Evolutionary conservation across 352 stramenopile genomes (phyloP), one percentile per base, ranked within the genome.

Genomic region (Globisporangium cystogenes): DNA sequence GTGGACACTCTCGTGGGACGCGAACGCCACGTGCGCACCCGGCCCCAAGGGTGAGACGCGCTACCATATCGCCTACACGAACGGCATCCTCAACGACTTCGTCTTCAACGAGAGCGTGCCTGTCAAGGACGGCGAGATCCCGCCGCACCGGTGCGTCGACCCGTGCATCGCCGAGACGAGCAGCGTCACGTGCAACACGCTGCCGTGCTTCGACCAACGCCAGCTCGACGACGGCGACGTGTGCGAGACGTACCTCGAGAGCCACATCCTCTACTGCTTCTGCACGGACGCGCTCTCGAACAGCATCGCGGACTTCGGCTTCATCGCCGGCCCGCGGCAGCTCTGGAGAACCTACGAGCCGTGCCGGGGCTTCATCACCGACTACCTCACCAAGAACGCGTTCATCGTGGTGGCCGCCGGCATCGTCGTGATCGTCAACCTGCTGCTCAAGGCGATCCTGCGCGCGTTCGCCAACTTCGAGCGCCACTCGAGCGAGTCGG

Each of bases 401-500:
- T 81, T 93, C 51, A 86, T 93, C 24, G 52, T 86, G 4, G 23
- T 85, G 1, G 82, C 82, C 1, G 80, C 82, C 0, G 64, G 61
- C 18, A 69, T 90, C 18, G 81, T 93, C 1, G 78, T 93, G 29
- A 31, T 90, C 40, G 79, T 93, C 7, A 92, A 95, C 49, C 47
- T 90, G 14, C 51, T 90, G 7, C 64, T 95, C 7, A 90, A 91
- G 40, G 59, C 60, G 2, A 88, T 87, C 23, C 47, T 95, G 21
- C 74, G 78, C 5, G 56, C 59, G 0, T 90, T 95, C 27, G 75
- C 82, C 0, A 63, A 46, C 3, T 91, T 93, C 44, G 85, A 95
- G 53, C 55, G 65, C 0, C 85, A 93, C 50, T 79, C 76, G n/a
- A 93, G 81, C 41, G 82, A 93, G 59, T 93, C 85, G 0, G 62